Base-by-base conservation (phyloP, 2,329 filamentous ascomycete species). In the Grosmannia penicillata region DNA sequence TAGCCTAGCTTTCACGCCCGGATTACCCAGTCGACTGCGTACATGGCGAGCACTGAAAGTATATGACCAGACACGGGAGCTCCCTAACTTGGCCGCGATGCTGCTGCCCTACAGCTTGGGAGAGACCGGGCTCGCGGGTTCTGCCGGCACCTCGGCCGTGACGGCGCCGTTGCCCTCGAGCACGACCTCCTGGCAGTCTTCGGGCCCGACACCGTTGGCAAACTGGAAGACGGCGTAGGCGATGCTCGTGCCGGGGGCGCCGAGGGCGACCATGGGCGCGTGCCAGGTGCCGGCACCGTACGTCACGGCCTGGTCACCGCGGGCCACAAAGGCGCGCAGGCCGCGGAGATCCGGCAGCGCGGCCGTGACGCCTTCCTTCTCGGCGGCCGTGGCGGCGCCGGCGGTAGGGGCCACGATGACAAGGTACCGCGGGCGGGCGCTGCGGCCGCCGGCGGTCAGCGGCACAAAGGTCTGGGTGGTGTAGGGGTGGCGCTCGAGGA, bases 211-310 rank as follows among this genome's bases (percentile, higher is more conserved):
- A 3, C 82, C 86, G 57, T 93, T 96, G 25, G 78, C 77, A 61
- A 82, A 91, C 62, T 96, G 89, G 47, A 82, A 72, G 2, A 96
- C 89, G 6, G 93, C 72, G 56, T 95, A 96, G 53, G 91, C 84
- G 34, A 95, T 65, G 17, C 76, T 67, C 21, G 62, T 60, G 2
- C 60, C 65, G 3, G 50, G 40, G 3, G 53, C 45, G 0, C 87
- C 87, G 35, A 96, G 58, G 14, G 84, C 86, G 13, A 86, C 82
- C 89, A 98, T 96, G 1, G 91, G 91, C 44, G 89, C 86, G 63
- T 98, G 91, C 74, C 89, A 98, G 38, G 86, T 95, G 6, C 85
- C 91, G 2, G 82, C 77, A 1, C 73, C 85, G 56, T 96, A 98
- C 3, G 86, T 95, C 13, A 98, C 84, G 10, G 85, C 87, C 61